phyloP scores from a whole-genome alignment of 495 filamentous ascomycete species.

The Poronia punctata region DNA sequence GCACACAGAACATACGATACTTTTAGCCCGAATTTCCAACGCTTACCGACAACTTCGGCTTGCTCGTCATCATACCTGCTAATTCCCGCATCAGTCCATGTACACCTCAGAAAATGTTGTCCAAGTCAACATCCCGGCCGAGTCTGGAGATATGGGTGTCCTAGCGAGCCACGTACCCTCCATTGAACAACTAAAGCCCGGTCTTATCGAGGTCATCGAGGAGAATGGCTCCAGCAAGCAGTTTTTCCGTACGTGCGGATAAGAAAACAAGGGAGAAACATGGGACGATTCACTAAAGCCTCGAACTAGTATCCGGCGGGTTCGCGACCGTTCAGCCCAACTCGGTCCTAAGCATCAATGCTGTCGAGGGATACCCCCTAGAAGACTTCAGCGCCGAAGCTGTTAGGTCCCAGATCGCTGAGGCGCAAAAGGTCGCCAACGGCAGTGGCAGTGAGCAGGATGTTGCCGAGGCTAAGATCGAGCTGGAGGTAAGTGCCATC shows the following conservation, averaged over 20 bases:
- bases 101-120: constrained; percentile 63
- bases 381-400: constrained; percentile 93
- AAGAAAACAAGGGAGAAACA: constrained; percentile 4
- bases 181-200: constrained; percentile 97
- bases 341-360: constrained; percentile 94
- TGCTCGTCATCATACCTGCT: constrained; percentile 17
- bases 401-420: constrained; percentile 71
- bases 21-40: neutral
- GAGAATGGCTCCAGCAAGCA: constrained; percentile 87
- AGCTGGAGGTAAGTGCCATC: constrained; percentile 72
- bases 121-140: constrained; percentile 97
- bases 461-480: constrained; percentile 96
- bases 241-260: constrained; percentile 84
- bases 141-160: constrained; percentile 98
- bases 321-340: constrained; percentile 96
- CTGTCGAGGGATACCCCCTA: constrained; percentile 86
- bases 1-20: neutral
- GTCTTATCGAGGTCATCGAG: constrained; percentile 90
- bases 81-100: constrained; percentile 48
- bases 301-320: constrained; percentile 75
- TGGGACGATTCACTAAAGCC: constrained; percentile 11
- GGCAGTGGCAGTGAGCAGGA: constrained; percentile 94
- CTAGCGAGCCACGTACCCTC: constrained; percentile 98
- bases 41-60: constrained; percentile 10
- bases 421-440: constrained; percentile 89